Evolutionary conservation across 1,139 yeast species (phyloP).

Genomic region (Diutina neorugosa): DNA sequence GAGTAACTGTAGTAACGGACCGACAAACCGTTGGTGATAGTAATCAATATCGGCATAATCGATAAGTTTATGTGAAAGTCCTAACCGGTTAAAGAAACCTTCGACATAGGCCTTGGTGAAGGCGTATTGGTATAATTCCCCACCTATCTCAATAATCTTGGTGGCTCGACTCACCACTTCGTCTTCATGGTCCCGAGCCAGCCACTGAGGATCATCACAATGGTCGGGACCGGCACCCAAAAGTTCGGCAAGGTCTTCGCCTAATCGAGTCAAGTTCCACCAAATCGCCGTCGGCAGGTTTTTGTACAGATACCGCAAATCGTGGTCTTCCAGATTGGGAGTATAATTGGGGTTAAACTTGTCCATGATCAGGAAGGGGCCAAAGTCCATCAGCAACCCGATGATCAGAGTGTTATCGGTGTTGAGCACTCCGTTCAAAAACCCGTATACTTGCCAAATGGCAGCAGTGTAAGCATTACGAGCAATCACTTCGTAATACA

Average conservation of each 20-base stretch:
- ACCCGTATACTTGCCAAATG: constrained; percentile 84
- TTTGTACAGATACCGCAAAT: constrained; percentile 59
- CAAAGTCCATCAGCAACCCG: constrained; percentile 86
- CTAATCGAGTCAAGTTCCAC: constrained; percentile 87
- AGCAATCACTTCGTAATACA: constrained; percentile 58
- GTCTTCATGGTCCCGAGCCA: constrained; percentile 24
- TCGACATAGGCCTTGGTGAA: constrained; percentile 50
- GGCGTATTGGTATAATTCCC: constrained; percentile 50
- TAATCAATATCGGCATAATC: constrained; percentile 22
- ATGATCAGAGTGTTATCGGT: constrained; percentile 86
- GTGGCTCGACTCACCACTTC: constrained; percentile 51
- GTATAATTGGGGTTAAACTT: constrained; percentile 71
- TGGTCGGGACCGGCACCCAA: constrained; percentile 55
- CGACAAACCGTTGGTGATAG: constrained; percentile 36
- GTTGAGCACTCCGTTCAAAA: constrained; percentile 85
- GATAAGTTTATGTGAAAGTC: constrained; percentile 33
- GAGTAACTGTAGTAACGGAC: constrained; percentile 54
- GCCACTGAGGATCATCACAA: constrained; percentile 15
- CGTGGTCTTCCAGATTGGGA: constrained; percentile 81
- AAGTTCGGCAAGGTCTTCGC: constrained; percentile 73
- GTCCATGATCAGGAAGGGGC: constrained; percentile 89
- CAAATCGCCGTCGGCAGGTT: constrained; percentile 81
- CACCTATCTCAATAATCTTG: constrained; percentile 48
- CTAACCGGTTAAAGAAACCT: constrained; percentile 57
- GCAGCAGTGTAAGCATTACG: constrained; percentile 75